Percentiles rank a stretch among this genome's conserved stretches.
These are phyloP conservation scores for Botrytis fragariae DNA, from an alignment of 2,329 filamentous ascomycete species.

Conservation along the genomic window DNA sequence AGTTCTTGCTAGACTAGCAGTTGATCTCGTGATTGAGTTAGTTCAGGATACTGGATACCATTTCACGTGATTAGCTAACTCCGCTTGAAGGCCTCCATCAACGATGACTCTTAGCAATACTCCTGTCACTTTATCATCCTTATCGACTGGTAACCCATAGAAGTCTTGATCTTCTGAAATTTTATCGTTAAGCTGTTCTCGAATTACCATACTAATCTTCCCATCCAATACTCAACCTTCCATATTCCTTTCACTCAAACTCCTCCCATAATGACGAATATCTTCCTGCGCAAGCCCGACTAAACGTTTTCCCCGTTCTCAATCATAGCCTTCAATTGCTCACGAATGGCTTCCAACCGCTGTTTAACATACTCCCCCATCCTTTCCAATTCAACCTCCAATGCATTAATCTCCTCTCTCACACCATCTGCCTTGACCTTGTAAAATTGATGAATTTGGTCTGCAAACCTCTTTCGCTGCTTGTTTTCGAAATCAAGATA, in stretches of 20 bases:
- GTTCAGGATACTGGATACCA: not conserved
- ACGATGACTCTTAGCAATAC: not conserved
- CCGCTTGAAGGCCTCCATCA: not conserved
- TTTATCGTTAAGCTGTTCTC: not conserved
- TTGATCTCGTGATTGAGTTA: not conserved
- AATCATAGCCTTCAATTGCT: not conserved
- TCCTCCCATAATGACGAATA: not conserved
- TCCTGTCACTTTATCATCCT: not conserved
- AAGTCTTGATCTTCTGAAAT: not conserved
- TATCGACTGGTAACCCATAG: not conserved
- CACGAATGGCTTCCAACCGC: not conserved
- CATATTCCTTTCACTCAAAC: not conserved
- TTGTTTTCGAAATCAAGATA: not conserved
- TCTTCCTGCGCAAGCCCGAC: too few relatives aligned
- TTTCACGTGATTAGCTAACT: not conserved
- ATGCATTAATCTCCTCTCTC: not conserved
- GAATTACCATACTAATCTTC: not conserved
- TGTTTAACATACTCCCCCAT: not conserved
- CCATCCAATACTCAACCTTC: not conserved
- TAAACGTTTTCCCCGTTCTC: not conserved
- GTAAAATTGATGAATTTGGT: not conserved
- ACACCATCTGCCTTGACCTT: not conserved
- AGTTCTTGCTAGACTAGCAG: not conserved
- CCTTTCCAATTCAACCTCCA: not conserved
- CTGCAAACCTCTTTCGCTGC: not conserved